Base-by-base conservation (phyloP, 2,329 filamentous ascomycete species). In the Aspergillus glaucus region DNA sequence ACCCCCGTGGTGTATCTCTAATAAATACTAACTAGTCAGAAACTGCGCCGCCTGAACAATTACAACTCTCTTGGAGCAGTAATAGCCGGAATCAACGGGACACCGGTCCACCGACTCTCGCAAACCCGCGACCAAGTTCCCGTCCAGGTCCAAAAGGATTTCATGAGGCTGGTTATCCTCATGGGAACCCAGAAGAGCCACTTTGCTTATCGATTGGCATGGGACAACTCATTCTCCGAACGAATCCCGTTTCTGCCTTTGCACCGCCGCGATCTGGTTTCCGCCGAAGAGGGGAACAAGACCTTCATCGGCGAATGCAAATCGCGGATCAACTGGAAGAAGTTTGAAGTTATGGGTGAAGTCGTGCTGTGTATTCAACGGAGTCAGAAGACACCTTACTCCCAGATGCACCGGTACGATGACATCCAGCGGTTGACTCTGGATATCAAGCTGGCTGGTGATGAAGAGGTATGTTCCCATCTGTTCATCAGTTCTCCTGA, bases 51-150 rank as follows among this genome's bases (percentile, higher is more conserved):
- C 62, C 74, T 95, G 53, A 96, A 97, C 74, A 97, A 98, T 68
- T 98, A 97, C 75, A 97, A 97, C 65, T 87, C 90, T 0, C 76
- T 98, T 1, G 92, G 91, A n/a, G 92, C 93, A 6, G 83, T 98
- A 32, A 80, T 98, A 50, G 92, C 93, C 6, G 93, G 92, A 7
- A 86, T 98, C 62, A 95, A 94, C 64, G 87, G 88, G 50, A 88
- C 87, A 2, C 84, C 90, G 0, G 85, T 98, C 24, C 86, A 93
- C 63, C 86, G 93, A 15, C 79, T 98, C 1, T 75, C 79, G 0
- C 86, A 90, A 59, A 97, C 93, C 0, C 79, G 86, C 51, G 82
- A 86, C 12, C 71, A 96, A 14, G 82, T 97, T 3, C 79, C 87
- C 2, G 70, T 79, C 6, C 79, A 85, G 1, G 79, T 84, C 0